Percentiles rank a stretch among this genome's conserved stretches.
Conservation (phyloP, 1,139 yeast species). For the Diutina mesorugosa region DNA sequence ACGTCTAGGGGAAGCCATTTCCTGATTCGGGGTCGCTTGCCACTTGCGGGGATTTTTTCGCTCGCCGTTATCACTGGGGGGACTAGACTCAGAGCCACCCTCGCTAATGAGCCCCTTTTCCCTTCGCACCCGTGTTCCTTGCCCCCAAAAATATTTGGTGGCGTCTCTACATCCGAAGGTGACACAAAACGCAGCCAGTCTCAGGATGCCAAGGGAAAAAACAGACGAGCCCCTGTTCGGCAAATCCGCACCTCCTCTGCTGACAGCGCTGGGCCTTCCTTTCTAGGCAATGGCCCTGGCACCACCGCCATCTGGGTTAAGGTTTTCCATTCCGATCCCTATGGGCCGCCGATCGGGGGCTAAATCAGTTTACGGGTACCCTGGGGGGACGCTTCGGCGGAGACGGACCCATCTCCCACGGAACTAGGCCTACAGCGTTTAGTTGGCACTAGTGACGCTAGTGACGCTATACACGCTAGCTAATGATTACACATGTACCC, state of each 20-base stretch:
- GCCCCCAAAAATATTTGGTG: neutral
- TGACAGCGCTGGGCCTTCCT: neutral
- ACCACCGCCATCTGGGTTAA: too few relatives aligned
- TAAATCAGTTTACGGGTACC: too few relatives aligned
- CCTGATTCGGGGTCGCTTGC: neutral
- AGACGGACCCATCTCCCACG: too few relatives aligned
- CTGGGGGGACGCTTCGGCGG: too few relatives aligned
- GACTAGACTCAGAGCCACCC: neutral
- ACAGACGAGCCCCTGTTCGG: neutral
- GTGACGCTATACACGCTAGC: too few relatives aligned
- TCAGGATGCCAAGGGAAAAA: neutral
- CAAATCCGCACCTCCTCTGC: neutral
- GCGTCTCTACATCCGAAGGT: neutral
- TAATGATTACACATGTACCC: too few relatives aligned
- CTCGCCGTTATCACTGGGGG: neutral
- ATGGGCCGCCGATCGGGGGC: too few relatives aligned
- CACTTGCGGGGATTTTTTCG: neutral
- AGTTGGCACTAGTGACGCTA: too few relatives aligned
- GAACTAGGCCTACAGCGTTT: too few relatives aligned
- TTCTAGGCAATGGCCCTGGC: neutral
- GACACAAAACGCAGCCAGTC: neutral
- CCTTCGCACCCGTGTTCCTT: neutral
- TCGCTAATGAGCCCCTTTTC: neutral
- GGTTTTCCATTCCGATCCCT: too few relatives aligned
- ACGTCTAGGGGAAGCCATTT: too few relatives aligned